Conservation (phyloP, 805 yeast species). For the Wickerhamiella azymoides region DNA sequence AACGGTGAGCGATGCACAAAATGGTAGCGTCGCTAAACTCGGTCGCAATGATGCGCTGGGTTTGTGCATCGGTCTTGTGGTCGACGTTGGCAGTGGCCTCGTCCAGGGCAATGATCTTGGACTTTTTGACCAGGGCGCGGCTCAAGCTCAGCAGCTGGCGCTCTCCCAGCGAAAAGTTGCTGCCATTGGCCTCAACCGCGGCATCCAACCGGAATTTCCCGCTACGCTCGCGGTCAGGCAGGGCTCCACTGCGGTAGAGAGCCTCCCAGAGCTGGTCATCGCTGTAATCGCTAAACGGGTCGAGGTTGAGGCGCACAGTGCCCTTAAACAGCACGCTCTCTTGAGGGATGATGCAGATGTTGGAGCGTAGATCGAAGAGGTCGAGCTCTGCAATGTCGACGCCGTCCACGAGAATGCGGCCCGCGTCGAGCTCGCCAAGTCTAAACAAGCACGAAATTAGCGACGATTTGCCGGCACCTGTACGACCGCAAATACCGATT, state of each 20-base stretch:
- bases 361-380: slow-evolving; percentile 51
- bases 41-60: slow-evolving; percentile 43
- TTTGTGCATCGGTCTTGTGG: slow-evolving; percentile 51
- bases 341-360: slow-evolving; percentile 72
- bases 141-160: slow-evolving; percentile 57
- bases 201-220: slow-evolving; percentile 47
- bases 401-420: slow-evolving; percentile 52
- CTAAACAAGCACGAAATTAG: slow-evolving; percentile 57
- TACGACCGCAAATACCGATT: slow-evolving; percentile 78
- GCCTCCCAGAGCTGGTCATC: slow-evolving; percentile 61
- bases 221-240: slow-evolving; percentile 11
- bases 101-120: slow-evolving; percentile 50
- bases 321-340: slow-evolving; percentile 80
- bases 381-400: slow-evolving; percentile 52
- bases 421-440: slow-evolving; percentile 42
- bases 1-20: slow-evolving; percentile 58
- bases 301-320: slow-evolving; percentile 58
- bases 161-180: slow-evolving; percentile 54
- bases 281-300: slow-evolving; percentile 47
- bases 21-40: slow-evolving; percentile 54
- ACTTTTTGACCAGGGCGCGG: slow-evolving; percentile 50
- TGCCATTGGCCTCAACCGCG: slow-evolving; percentile 51
- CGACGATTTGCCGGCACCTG: slow-evolving; percentile 81
- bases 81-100: slow-evolving; percentile 73
- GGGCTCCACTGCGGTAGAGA: slow-evolving; percentile 41